These are phyloP conservation scores for Populus simonii DNA, from an alignment of 345 rosid species.

Conservation along the genomic window DNA sequence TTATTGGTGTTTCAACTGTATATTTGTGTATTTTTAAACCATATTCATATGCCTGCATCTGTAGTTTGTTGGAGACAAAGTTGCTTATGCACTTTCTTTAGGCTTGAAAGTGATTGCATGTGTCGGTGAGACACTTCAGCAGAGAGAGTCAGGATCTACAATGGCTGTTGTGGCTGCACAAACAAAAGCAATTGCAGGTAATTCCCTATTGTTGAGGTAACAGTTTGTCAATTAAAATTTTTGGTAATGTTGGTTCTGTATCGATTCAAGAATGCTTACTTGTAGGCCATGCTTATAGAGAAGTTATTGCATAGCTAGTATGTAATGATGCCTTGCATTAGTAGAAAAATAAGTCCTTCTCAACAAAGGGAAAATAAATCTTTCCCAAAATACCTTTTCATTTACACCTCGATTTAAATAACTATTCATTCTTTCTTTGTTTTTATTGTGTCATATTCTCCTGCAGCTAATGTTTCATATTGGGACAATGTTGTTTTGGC, in stretches of 20 bases:
- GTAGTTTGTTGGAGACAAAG: conserved; percentile 72
- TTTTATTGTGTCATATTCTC: neutral
- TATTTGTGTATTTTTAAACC: neutral
- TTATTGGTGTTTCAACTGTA: neutral
- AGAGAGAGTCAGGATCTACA: conserved; percentile 70
- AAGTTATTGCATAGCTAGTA: neutral
- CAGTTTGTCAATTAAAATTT: neutral
- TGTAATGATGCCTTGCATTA: neutral
- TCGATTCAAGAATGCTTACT: neutral
- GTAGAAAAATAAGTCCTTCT: neutral
- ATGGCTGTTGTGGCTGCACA: conserved; percentile 65
- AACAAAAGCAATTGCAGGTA: conserved; percentile 72
- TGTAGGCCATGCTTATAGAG: neutral
- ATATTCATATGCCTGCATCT: conserved; percentile 10
- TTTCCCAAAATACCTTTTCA: neutral
- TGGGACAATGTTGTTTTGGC: conserved; percentile 68
- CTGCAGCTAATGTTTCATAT: conserved; percentile 47
- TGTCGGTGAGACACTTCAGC: conserved; percentile 72
- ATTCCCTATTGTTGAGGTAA: neutral
- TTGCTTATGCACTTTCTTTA: conserved; percentile 55
- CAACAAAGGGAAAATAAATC: neutral
- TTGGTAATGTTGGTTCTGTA: neutral
- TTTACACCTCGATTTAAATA: neutral
- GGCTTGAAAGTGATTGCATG: conserved; percentile 76
- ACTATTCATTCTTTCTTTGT: neutral